Percentiles rank a stretch among this genome's conserved stretches.
These are phyloP conservation scores for Quercus mongolica DNA, from an alignment of 306 rosid genomes.

Conservation along the genomic window DNA sequence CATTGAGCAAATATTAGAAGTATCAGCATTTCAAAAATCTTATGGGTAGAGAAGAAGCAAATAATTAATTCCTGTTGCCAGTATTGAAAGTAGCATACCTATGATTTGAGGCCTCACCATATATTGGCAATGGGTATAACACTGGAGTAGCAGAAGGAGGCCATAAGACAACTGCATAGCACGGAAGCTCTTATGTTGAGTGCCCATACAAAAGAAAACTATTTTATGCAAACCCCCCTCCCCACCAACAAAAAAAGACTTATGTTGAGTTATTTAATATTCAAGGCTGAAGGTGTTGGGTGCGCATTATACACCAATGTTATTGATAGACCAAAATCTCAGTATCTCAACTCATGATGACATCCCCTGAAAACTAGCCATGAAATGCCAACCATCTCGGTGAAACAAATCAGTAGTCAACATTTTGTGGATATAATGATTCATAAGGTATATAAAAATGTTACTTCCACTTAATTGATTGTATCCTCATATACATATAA, in stretches of 20 bases:
- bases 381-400: background rate
- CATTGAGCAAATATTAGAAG: background rate
- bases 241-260: background rate
- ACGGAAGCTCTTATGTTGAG: conserved; percentile 19
- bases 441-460: background rate
- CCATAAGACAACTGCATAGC: conserved; percentile 72
- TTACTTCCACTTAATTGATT: background rate
- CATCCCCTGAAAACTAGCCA: background rate
- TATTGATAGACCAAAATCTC: background rate
- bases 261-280: background rate
- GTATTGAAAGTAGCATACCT: conserved; percentile 48
- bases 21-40: background rate
- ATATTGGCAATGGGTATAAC: conserved; percentile 79
- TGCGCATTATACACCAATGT: background rate
- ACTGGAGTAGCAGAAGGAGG: conserved; percentile 90
- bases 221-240: background rate
- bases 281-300: background rate
- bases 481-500: background rate
- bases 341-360: background rate
- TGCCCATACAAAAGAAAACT: background rate
- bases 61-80: background rate
- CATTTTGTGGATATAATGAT: background rate
- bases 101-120: conserved; percentile 96
- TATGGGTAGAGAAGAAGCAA: background rate
- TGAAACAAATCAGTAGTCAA: background rate